Evolutionary conservation across 2,329 filamentous ascomycete species (phyloP).

Genomic region (Clarireedia hainanense): DNA sequence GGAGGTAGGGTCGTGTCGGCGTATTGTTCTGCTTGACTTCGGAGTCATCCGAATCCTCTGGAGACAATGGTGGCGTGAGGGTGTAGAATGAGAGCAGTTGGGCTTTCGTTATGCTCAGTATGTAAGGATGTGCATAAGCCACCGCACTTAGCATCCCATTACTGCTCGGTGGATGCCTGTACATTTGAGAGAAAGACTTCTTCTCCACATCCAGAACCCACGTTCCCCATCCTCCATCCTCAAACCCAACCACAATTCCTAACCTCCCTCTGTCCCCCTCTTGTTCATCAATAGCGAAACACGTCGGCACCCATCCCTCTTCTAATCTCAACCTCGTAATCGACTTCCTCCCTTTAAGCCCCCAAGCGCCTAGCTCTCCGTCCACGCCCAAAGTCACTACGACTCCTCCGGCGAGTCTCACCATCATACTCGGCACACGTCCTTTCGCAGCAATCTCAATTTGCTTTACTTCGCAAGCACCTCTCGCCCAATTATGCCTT

Average conservation of each 20-base stretch:
- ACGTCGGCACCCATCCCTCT: constrained; percentile 41
- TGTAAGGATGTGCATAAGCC: constrained; percentile 65
- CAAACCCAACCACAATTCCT: constrained; percentile 61
- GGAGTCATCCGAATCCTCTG: background rate
- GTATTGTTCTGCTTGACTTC: background rate
- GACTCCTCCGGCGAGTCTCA: constrained; percentile 68
- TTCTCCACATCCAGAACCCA: constrained; percentile 50
- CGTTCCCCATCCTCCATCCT: constrained; percentile 62
- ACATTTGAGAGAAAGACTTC: constrained; percentile 19
- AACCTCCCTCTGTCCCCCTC: constrained; percentile 37
- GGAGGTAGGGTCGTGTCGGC: constrained; percentile 35
- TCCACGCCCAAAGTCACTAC: constrained; percentile 67
- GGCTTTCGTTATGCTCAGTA: constrained; percentile 68
- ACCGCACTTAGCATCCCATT: constrained; percentile 52
- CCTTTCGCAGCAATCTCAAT: constrained; percentile 40
- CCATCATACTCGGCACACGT: constrained; percentile 52
- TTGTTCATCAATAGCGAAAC: constrained; percentile 57
- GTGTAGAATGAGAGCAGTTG: constrained; percentile 72
- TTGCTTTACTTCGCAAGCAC: constrained; percentile 72
- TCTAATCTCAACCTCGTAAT: constrained; percentile 43
- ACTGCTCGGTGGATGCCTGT: constrained; percentile 22
- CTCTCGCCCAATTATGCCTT: constrained; percentile 83
- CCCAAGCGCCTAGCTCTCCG: constrained; percentile 72
- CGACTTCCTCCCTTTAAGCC: constrained; percentile 53
- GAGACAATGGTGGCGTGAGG: background rate